These are phyloP conservation scores for Dioszegia crocea DNA, from an alignment of 768 basidiomycete genomes.

Conservation along the genomic window DNA sequence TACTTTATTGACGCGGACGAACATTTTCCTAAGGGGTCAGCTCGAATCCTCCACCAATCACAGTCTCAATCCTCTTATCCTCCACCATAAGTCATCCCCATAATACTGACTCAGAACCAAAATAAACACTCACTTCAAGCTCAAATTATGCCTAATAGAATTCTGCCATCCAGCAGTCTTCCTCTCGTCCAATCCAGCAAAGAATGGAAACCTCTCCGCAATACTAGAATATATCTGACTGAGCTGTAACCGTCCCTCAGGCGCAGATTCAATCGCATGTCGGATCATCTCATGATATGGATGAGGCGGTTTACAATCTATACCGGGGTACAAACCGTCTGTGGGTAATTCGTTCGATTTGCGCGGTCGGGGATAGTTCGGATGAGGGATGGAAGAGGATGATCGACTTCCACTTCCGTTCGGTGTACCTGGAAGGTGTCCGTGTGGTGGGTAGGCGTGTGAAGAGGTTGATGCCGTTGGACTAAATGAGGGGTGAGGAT, in stretches of 20 bases:
- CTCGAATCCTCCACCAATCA: neutral
- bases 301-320: constrained; percentile 43
- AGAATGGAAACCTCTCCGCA: constrained; percentile 43
- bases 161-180: constrained; percentile 50
- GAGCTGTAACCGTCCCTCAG: constrained; percentile 28
- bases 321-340: constrained; percentile 33
- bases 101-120: neutral
- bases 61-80: neutral
- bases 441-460: too few relatives aligned
- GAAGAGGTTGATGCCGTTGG: too few relatives aligned
- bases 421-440: too few relatives aligned
- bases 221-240: constrained; percentile 38
- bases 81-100: neutral
- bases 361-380: constrained; percentile 2
- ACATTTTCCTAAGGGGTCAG: constrained; percentile 39
- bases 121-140: constrained; percentile 49
- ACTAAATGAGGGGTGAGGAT: too few relatives aligned
- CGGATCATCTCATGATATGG: constrained; percentile 44
- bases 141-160: constrained; percentile 50
- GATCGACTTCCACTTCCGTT: too few relatives aligned
- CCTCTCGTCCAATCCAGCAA: constrained; percentile 38
- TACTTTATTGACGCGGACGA: constrained; percentile 42
- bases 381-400: neutral
- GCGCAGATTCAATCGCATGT: constrained; percentile 38
- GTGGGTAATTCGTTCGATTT: constrained; percentile 38